Percentiles rank a stretch among this genome's conserved stretches.
These are phyloP conservation scores for Platismatia glauca DNA, from an alignment of 495 filamentous ascomycete genomes.

Conservation along the genomic window DNA sequence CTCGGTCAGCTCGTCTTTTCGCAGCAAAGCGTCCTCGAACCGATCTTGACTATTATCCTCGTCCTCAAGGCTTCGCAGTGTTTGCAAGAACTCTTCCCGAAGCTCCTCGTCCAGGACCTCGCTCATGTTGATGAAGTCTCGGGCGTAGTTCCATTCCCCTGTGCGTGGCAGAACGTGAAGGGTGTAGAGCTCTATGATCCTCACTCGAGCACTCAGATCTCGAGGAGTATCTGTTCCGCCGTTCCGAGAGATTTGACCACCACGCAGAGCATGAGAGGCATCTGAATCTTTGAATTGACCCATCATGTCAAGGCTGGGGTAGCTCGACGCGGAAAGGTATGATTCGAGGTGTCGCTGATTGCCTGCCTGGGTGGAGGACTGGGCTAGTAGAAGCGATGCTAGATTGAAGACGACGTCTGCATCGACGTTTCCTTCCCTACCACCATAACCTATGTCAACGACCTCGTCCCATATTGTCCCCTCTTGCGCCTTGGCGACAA, in stretches of 20 bases:
- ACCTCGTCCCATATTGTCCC: constrained; percentile 91
- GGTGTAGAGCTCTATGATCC: constrained; percentile 88
- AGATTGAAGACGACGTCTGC: constrained; percentile 89
- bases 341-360: constrained; percentile 85
- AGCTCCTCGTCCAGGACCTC: constrained; percentile 86
- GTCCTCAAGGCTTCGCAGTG: constrained; percentile 47
- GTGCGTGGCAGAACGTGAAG: constrained; percentile 86
- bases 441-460: constrained; percentile 73
- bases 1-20: constrained; percentile 38
- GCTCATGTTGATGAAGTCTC: constrained; percentile 75
- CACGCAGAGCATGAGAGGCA: constrained; percentile 22
- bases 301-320: constrained; percentile 58
- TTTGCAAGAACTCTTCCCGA: constrained; percentile 75
- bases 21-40: constrained; percentile 56
- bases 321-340: constrained; percentile 70
- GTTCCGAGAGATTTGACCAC: constrained; percentile 29
- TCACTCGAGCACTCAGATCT: constrained; percentile 64
- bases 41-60: constrained; percentile 51
- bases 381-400: constrained; percentile 81
- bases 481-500: constrained; percentile 72
- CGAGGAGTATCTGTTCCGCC: constrained; percentile 67
- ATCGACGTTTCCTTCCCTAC: constrained; percentile 81
- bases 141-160: constrained; percentile 89
- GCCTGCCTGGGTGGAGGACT: constrained; percentile 68
- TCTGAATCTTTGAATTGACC: constrained; percentile 40